Evolutionary conservation across 495 filamentous ascomycete genomes (phyloP).

Genomic region (Hyaloscypha finlandica): DNA sequence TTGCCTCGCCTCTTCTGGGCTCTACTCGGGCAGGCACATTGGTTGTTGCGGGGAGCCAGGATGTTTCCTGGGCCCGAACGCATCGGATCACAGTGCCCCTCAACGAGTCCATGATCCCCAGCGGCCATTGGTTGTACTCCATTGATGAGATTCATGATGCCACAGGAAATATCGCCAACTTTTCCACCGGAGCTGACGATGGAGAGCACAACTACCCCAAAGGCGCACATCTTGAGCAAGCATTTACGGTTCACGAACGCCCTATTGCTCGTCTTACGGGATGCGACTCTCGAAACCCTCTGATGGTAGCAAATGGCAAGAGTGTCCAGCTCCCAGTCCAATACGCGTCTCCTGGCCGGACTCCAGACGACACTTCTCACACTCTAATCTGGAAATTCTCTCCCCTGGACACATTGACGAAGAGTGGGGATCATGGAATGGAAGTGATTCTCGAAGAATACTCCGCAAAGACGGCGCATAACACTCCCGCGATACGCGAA

Average conservation of each 20-base stretch:
- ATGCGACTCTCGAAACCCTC: constrained; percentile 76
- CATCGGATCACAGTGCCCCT: constrained; percentile 75
- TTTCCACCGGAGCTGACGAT: constrained; percentile 66
- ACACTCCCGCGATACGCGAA: constrained; percentile 62
- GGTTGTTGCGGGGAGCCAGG: constrained; percentile 55
- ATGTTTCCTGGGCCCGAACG: constrained; percentile 77
- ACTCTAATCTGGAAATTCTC: constrained; percentile 70
- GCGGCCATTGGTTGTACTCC: constrained; percentile 83
- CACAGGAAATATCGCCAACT: constrained; percentile 83
- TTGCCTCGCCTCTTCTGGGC: constrained; percentile 70
- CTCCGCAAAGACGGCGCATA: constrained; percentile 49
- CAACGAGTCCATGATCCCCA: constrained; percentile 79
- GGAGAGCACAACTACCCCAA: constrained; percentile 58
- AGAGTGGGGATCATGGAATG: constrained; percentile 62
- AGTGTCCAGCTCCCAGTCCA: constrained; percentile 68
- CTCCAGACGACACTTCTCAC: constrained; percentile 54
- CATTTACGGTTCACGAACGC: constrained; percentile 83
- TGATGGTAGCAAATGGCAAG: constrained; percentile 77
- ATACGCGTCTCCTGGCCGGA: constrained; percentile 62
- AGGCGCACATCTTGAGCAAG: constrained; percentile 66
- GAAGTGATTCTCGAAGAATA: constrained; percentile 53
- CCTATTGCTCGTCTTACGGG: constrained; percentile 69
- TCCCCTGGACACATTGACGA: constrained; percentile 61
- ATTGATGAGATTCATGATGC: constrained; percentile 92
- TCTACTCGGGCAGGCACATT: constrained; percentile 56